Conservation (phyloP, 2,329 filamentous ascomycete genomes). For the Pezicula neosporulosa region DNA sequence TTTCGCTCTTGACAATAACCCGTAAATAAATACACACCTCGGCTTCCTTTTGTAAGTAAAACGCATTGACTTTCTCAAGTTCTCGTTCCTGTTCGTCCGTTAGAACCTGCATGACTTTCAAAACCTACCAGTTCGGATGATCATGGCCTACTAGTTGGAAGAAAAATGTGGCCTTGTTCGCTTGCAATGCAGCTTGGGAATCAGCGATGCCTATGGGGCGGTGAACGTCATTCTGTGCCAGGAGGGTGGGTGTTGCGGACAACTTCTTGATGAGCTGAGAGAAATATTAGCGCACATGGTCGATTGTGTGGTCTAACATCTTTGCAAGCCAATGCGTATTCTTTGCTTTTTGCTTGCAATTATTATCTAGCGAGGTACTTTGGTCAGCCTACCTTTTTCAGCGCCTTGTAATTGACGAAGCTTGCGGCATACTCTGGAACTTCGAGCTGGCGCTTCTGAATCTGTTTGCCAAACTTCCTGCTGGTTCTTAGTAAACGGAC, state of each 20-base stretch:
- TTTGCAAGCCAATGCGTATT: conserved; percentile 4
- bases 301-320: conserved; percentile 11
- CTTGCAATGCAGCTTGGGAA: conserved; percentile 85
- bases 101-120: conserved; percentile 28
- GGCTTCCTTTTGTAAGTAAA: conserved; percentile 96
- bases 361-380: conserved; percentile 1
- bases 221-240: conserved; percentile 65
- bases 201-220: conserved; percentile 52
- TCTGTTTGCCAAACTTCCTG: conserved; percentile 99
- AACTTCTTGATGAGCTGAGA: conserved; percentile 94
- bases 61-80: conserved; percentile 96
- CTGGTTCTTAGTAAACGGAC: neutral
- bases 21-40: conserved; percentile 61
- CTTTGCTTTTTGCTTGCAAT: conserved; percentile 9
- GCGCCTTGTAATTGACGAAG: conserved; percentile 98
- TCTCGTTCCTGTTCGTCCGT: conserved; percentile 76
- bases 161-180: conserved; percentile 98
- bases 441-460: conserved; percentile 98
- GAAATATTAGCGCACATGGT: conserved; percentile 21
- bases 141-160: conserved; percentile 75
- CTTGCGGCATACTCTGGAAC: conserved; percentile 98
- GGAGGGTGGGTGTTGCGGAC: conserved; percentile 83
- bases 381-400: conserved; percentile 77
- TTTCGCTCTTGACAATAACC: neutral
- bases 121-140: conserved; percentile 14